A percentile compares a stretch with the other conserved stretches of the same genome.
Evolutionary conservation across 371 early-diverging fungal species (phyloP).

Genomic region (Mortierella sp.): DNA sequence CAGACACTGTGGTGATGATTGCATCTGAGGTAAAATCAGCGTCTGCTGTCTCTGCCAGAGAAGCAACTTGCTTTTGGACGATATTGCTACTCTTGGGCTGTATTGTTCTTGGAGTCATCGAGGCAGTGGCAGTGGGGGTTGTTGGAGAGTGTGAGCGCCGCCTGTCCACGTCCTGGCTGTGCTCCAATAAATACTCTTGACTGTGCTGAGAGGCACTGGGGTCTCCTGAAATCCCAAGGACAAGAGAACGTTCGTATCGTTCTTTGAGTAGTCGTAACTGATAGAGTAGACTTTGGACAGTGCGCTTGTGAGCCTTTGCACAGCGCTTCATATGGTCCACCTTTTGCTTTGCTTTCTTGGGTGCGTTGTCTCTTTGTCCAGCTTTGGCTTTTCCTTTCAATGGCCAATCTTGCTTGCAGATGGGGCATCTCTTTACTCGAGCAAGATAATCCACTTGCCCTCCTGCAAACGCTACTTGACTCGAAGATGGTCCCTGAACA

Average conservation of each 20-base stretch:
- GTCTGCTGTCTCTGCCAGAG: slow-evolving; percentile 31
- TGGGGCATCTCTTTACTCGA: slow-evolving; percentile 29
- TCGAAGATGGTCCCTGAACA: not conserved
- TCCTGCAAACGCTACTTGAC: slow-evolving; percentile 27
- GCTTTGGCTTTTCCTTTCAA: slow-evolving; percentile 4
- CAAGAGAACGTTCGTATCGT: slow-evolving; percentile 23
- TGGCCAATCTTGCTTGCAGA: slow-evolving; percentile 37
- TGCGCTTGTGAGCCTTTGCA: slow-evolving; percentile 24
- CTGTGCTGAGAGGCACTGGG: slow-evolving; percentile 11
- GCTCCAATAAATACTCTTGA: not conserved
- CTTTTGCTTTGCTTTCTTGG: slow-evolving; percentile 26
- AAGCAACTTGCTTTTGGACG: slow-evolving; percentile 17
- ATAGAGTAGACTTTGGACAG: slow-evolving; percentile 31
- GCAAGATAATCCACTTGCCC: slow-evolving; percentile 30
- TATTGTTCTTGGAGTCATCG: too few species aligned
- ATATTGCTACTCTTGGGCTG: not conserved
- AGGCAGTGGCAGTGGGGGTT: too few species aligned
- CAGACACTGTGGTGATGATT: slow-evolving; percentile 32
- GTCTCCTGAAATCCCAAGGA: slow-evolving; percentile 4
- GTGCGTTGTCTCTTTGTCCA: slow-evolving; percentile 4
- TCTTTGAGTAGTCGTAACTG: slow-evolving; percentile 40
- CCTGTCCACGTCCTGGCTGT: not conserved
- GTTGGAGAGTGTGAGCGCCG: too few species aligned
- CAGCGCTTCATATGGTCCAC: slow-evolving; percentile 47
- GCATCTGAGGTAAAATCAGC: slow-evolving; percentile 40